A percentile compares a stretch with the other conserved stretches of the same genome.
Conservation (phyloP, 805 yeast species). For the Ogataea pignaliae region DNA sequence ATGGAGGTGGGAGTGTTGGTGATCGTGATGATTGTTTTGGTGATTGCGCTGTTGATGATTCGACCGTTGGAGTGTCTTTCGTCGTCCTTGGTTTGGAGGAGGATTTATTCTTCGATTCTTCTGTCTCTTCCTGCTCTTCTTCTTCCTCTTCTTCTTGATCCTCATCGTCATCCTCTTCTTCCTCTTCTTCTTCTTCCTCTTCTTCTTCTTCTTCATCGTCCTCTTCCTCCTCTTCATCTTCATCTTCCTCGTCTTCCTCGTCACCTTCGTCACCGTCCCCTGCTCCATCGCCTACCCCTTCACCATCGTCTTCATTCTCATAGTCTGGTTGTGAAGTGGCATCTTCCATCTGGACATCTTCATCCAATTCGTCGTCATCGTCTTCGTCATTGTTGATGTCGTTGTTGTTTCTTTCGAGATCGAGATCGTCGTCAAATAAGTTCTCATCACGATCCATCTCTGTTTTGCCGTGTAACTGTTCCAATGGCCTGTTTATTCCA, state of each 20-base stretch:
- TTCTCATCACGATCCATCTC: constrained; percentile 17
- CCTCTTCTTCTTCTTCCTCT: constrained; percentile 20
- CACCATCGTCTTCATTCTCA: constrained; percentile 20
- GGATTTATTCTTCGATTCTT: constrained; percentile 11
- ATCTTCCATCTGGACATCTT: constrained; percentile 7
- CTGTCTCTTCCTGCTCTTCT: constrained; percentile 22
- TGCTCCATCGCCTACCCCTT: constrained; percentile 20
- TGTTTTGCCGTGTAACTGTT: not conserved
- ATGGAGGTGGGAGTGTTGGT: constrained; percentile 8
- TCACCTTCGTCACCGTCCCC: constrained; percentile 25
- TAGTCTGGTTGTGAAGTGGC: constrained; percentile 6
- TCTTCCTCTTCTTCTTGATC: constrained; percentile 17
- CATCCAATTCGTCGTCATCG: constrained; percentile 20
- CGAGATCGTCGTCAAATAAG: constrained; percentile 24
- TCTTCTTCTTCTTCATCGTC: constrained; percentile 27
- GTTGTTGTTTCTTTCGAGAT: constrained; percentile 13
- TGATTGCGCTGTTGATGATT: not conserved
- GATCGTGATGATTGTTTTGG: constrained; percentile 13
- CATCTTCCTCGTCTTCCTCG: constrained; percentile 22
- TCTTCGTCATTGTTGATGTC: constrained; percentile 8
- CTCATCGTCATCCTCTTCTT: constrained; percentile 20
- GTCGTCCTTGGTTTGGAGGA: not conserved
- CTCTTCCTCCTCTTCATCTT: constrained; percentile 27
- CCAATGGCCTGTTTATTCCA: too few relatives aligned
- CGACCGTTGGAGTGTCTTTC: constrained; percentile 2